phyloP scores from a whole-genome alignment of 2,329 filamentous ascomycete genomes.

The Colletotrichum gloeosporioides region DNA sequence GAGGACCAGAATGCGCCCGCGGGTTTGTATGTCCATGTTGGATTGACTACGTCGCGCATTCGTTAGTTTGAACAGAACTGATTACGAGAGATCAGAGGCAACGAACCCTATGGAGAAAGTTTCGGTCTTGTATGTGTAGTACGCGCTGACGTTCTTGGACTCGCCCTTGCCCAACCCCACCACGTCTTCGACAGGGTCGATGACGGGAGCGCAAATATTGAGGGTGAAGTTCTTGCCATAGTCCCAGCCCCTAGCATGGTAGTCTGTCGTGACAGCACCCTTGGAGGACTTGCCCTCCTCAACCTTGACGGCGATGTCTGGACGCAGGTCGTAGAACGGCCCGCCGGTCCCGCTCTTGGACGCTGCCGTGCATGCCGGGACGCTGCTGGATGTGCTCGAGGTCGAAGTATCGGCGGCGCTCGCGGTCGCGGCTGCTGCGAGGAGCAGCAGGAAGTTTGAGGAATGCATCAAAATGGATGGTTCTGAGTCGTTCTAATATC shows the following conservation, averaged over 20 bases:
- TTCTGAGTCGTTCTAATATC: not conserved
- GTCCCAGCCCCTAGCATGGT: slow-evolving; percentile 75
- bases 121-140: slow-evolving; percentile 70
- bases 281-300: slow-evolving; percentile 50
- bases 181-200: slow-evolving; percentile 67
- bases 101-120: slow-evolving; percentile 78
- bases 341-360: slow-evolving; percentile 58
- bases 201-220: slow-evolving; percentile 81
- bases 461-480: slow-evolving; percentile 28
- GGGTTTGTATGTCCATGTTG: slow-evolving; percentile 57
- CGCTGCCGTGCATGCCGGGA: slow-evolving; percentile 60
- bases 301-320: slow-evolving; percentile 53
- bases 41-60: slow-evolving; percentile 49
- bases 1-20: slow-evolving; percentile 77
- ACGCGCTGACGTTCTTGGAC: slow-evolving; percentile 81
- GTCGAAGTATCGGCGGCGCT: slow-evolving; percentile 32
- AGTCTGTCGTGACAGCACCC: slow-evolving; percentile 52
- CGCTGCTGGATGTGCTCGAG: slow-evolving; percentile 44
- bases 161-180: slow-evolving; percentile 65
- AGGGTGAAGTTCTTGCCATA: slow-evolving; percentile 83
- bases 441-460: slow-evolving; percentile 35
- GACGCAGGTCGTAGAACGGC: slow-evolving; percentile 63
- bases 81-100: not conserved
- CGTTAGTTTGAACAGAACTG: not conserved
- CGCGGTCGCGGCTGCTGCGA: slow-evolving; percentile 34